Evolutionary conservation across 2,329 filamentous ascomycete genomes (phyloP).

Genomic region (Fusarium foetens): DNA sequence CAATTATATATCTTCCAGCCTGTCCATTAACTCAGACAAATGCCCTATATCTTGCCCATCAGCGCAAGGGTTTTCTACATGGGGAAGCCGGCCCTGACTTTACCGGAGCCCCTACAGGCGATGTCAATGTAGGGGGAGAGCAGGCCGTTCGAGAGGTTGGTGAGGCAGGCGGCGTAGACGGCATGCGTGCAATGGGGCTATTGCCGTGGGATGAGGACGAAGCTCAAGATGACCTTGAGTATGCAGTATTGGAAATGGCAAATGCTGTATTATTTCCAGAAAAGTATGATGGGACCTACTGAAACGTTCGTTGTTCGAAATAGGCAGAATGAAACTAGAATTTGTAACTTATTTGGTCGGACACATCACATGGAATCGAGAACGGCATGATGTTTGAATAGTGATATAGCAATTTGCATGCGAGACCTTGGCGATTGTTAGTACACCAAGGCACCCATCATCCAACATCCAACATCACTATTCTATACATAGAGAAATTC

Average conservation of each 20-base stretch:
- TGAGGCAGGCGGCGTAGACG: conserved; percentile 54
- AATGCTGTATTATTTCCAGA: conserved; percentile 56
- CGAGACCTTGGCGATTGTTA: not conserved
- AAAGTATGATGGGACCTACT: conserved; percentile 46
- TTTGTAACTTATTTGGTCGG: not conserved
- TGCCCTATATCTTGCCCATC: conserved; percentile 54
- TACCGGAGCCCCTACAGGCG: conserved; percentile 49
- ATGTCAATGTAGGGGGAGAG: conserved; percentile 48
- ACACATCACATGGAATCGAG: not conserved
- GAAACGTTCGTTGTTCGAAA: not conserved
- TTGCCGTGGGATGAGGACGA: conserved; percentile 55
- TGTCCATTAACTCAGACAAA: conserved; percentile 56
- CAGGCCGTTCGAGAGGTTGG: conserved; percentile 52
- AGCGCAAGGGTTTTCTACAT: conserved; percentile 55
- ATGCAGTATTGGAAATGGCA: conserved; percentile 50
- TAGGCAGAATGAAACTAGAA: not conserved
- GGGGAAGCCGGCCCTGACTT: conserved; percentile 57
- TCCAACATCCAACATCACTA: conserved; percentile 17
- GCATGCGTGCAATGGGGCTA: conserved; percentile 54
- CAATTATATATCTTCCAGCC: conserved; percentile 54
- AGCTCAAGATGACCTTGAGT: conserved; percentile 47
- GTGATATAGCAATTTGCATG: not conserved
- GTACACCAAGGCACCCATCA: not conserved
- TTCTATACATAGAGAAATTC: conserved; percentile 24
- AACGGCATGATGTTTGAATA: not conserved